A percentile compares a stretch with the other conserved stretches of the same genome.
Conservation (phyloP, 306 rosid genomes). For the Vigna angularis region DNA sequence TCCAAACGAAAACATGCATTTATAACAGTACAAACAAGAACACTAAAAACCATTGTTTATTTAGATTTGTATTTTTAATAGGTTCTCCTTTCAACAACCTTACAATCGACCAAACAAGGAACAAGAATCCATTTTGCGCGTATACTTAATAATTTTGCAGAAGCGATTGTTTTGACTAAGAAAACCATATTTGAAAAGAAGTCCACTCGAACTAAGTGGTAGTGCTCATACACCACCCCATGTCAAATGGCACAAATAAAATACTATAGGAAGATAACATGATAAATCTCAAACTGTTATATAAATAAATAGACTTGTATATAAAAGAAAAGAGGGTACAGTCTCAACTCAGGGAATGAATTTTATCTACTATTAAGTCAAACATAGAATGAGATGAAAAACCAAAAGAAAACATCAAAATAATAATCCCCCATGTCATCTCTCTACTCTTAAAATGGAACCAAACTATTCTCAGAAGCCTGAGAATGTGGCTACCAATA, state of each 20-base stretch:
- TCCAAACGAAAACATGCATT: too few species aligned
- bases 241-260: background rate
- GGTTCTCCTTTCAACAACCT: too few species aligned
- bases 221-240: slow-evolving; percentile 15
- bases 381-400: slow-evolving; percentile 40
- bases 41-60: background rate
- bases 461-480: slow-evolving; percentile 41
- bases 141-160: background rate
- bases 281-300: background rate
- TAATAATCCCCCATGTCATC: slow-evolving; percentile 42
- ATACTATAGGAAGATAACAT: background rate
- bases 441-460: slow-evolving; percentile 43
- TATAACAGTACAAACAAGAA: background rate
- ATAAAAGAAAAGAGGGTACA: slow-evolving; percentile 38
- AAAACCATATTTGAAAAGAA: slow-evolving; percentile 5
- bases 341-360: slow-evolving; percentile 46
- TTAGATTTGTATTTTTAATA: too few species aligned
- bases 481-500: slow-evolving; percentile 36
- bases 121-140: background rate
- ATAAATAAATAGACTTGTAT: slow-evolving; percentile 26
- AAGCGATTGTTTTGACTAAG: slow-evolving; percentile 20
- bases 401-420: slow-evolving; percentile 43
- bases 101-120: background rate
- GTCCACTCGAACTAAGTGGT: background rate
- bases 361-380: slow-evolving; percentile 46